phyloP scores from a whole-genome alignment of 257 asterid species.

The Capsicum chinense region DNA sequence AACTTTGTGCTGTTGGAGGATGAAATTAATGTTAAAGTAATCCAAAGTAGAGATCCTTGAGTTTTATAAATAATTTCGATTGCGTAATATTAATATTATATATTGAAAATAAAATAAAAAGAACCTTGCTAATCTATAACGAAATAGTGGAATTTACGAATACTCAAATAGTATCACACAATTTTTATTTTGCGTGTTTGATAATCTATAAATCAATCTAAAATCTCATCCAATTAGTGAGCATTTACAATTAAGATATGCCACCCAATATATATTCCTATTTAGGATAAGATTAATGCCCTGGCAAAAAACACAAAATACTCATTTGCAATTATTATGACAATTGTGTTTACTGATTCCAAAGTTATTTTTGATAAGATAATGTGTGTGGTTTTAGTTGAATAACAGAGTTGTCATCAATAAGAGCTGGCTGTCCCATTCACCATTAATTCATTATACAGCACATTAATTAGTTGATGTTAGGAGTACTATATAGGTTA shows the following conservation, averaged over 20 bases:
- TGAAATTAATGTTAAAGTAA: background rate
- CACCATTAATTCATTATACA: background rate
- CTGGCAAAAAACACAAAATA: background rate
- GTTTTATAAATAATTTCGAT: background rate
- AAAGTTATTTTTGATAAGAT: background rate
- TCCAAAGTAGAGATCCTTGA: constrained; percentile 11
- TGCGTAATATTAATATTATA: background rate
- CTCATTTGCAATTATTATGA: constrained; percentile 15
- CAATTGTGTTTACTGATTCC: background rate
- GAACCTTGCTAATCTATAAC: background rate
- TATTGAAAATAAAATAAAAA: too few relatives aligned
- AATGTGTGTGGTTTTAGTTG: background rate
- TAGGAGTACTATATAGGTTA: background rate
- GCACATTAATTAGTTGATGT: constrained; percentile 18
- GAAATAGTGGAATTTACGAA: background rate
- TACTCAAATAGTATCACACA: background rate
- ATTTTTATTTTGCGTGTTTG: background rate
- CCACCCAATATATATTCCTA: background rate
- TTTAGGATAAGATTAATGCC: background rate
- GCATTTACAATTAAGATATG: background rate
- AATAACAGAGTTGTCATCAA: constrained; percentile 11
- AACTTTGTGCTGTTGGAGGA: background rate
- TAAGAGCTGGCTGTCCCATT: background rate
- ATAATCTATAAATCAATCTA: background rate
- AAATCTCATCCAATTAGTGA: background rate